A percentile compares a stretch with the other conserved stretches of the same genome.
phyloP scores from a whole-genome alignment of 768 basidiomycete species.

The Mycena venus region DNA sequence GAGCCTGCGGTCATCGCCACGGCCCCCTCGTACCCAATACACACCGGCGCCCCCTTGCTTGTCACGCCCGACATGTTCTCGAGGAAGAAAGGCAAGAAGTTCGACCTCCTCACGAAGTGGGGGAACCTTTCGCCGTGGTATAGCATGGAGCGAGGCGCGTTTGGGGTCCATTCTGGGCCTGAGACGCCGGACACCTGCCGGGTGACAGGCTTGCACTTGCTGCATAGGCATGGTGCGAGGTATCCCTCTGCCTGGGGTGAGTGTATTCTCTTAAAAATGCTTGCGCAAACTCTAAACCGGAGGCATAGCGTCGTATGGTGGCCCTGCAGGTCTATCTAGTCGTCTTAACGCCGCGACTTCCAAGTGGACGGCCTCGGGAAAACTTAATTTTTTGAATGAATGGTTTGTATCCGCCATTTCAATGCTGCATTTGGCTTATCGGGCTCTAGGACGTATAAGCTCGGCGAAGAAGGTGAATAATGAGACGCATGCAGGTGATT shows the following conservation, averaged over 20 bases:
- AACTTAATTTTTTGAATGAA: conserved; percentile 83
- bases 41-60: conserved; percentile 77
- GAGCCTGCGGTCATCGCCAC: conserved; percentile 81
- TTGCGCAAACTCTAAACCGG: neutral
- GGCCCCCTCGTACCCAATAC: conserved; percentile 83
- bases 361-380: conserved; percentile 74
- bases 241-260: conserved; percentile 76
- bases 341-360: conserved; percentile 67
- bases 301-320: conserved; percentile 68
- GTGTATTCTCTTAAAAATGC: conserved; percentile 47
- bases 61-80: conserved; percentile 60
- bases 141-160: conserved; percentile 72
- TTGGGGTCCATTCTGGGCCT: conserved; percentile 80
- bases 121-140: conserved; percentile 92
- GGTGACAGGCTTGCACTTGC: conserved; percentile 80
- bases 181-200: conserved; percentile 78
- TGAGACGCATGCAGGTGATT: too few species aligned
- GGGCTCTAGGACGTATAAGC: conserved; percentile 82
- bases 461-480: conserved; percentile 91
- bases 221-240: conserved; percentile 87
- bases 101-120: conserved; percentile 83
- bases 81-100: conserved; percentile 51
- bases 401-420: conserved; percentile 62
- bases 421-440: neutral
- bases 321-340: conserved; percentile 66